Evolutionary conservation across 2,329 filamentous ascomycete genomes (phyloP).

Genomic region (Alternaria postmessia): DNA sequence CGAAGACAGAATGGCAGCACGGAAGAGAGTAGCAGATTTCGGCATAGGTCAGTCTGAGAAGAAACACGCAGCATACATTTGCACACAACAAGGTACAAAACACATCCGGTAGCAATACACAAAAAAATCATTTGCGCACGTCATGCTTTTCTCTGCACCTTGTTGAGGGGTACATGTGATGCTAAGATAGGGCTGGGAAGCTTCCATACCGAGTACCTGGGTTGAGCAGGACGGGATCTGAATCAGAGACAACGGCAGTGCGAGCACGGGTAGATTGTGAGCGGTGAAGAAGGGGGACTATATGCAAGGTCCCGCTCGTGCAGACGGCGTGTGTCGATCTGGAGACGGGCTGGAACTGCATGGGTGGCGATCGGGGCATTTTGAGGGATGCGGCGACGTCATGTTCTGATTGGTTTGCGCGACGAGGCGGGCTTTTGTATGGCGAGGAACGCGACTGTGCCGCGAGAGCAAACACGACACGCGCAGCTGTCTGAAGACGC

Average conservation of each 20-base stretch:
- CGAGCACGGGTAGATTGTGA: slow-evolving; percentile 6
- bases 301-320: slow-evolving; percentile 30
- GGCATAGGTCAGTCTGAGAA: neutral
- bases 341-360: slow-evolving; percentile 15
- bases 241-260: slow-evolving; percentile 6
- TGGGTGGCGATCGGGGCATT: slow-evolving; percentile 13
- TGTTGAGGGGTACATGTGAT: neutral
- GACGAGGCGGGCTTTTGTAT: neutral
- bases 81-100: neutral
- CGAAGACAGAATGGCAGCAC: neutral
- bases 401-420: slow-evolving; percentile 21
- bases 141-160: neutral
- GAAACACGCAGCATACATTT: neutral
- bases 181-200: neutral
- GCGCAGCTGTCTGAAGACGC: neutral
- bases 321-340: slow-evolving; percentile 21
- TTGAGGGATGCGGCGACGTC: neutral
- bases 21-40: neutral
- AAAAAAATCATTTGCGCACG: neutral
- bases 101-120: slow-evolving; percentile 4
- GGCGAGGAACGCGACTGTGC: slow-evolving; percentile 4
- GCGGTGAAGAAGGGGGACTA: slow-evolving; percentile 13
- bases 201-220: slow-evolving; percentile 5
- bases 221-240: neutral
- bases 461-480: neutral